Conservation (phyloP, 176 grass and related monocot species). For the Ampelocalamus luodianensis region DNA sequence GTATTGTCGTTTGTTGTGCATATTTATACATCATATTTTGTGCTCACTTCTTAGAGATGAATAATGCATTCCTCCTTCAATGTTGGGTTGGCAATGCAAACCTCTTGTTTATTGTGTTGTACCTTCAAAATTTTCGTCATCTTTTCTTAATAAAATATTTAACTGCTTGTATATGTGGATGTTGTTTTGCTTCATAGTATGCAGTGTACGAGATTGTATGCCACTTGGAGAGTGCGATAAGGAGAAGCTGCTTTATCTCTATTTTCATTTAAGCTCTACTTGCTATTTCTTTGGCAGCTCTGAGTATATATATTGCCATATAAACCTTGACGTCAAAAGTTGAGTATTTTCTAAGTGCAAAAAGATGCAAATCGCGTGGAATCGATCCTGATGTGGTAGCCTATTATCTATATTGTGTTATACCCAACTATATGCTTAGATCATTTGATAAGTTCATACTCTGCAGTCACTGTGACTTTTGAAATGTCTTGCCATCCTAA, state of each 20-base stretch:
- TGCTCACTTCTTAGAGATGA: neutral
- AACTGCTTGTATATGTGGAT: slow-evolving; percentile 15
- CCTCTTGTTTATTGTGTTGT: neutral
- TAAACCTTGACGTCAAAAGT: neutral
- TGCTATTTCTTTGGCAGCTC: neutral
- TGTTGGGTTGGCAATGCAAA: neutral
- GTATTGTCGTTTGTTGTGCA: slow-evolving; percentile 24
- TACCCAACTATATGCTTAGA: slow-evolving; percentile 4
- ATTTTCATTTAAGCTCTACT: neutral
- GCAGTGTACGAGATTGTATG: slow-evolving; percentile 1
- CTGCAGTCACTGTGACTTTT: neutral
- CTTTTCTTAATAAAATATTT: neutral
- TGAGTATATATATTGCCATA: neutral
- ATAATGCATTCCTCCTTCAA: neutral
- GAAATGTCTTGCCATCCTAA: neutral
- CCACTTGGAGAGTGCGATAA: slow-evolving; percentile 33
- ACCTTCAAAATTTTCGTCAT: neutral
- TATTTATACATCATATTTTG: slow-evolving; percentile 23
- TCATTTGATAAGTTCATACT: slow-evolving; percentile 30
- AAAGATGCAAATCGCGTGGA: slow-evolving; percentile 20
- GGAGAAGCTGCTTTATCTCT: neutral
- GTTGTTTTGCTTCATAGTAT: slow-evolving; percentile 6
- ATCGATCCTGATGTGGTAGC: neutral
- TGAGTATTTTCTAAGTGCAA: neutral
- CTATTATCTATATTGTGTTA: neutral